Evolutionary conservation across 225 moss, liverwort and hornwort genomes (phyloP), one percentile per base, ranked within the genome.

Genomic region (Pseudisothecium myosuroides): DNA sequence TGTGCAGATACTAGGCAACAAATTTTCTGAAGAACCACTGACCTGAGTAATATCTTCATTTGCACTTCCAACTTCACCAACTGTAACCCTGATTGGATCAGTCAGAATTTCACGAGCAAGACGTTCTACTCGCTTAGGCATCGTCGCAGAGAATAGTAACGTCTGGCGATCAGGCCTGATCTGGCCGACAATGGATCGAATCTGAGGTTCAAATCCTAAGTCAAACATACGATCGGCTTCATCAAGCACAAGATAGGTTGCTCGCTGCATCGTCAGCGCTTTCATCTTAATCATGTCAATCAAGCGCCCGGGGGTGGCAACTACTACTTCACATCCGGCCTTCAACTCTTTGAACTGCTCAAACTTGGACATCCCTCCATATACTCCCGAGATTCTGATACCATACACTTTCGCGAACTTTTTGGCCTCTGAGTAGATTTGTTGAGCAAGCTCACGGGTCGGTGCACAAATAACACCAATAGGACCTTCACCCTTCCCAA

Each of bases 161-260:
- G 97, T 99, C 89, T 99, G 99, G 80, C 99, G 96, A 91, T 97
- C 99, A 84, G 96, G 99, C 37, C 99, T 95, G 83, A 97, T 94
- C 87, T 99, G 99, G 67, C 99, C 99, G 7, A 99, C 95, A 88
- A 99, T 95, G 74, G 99, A 97, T 62, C 97, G 93, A 71, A 99
- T 97, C 85, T 99, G 97, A 88, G 99, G 99, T 93, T 99, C 99
- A 82, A 99, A 99, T 9, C 99, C 99, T 71, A 99, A 87, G 90
- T 99, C 99, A 85, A 99, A 99, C 99, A 99, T 99, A 74, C 96
- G 94, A 82, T 99, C 99, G 47, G 99, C 99, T 92, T 99, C 99
- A 82, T 99, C 99, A 85, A 99, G 94, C 81, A 99, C 95, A 61
- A 99, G 94, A 89, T 94, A 99, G 23, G 97, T 97, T 63, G 95